Percentiles rank a stretch among this genome's conserved stretches.
Evolutionary conservation across 2,329 filamentous ascomycete genomes (phyloP).

Genomic region (Pseudogymnoascus sp.): DNA sequence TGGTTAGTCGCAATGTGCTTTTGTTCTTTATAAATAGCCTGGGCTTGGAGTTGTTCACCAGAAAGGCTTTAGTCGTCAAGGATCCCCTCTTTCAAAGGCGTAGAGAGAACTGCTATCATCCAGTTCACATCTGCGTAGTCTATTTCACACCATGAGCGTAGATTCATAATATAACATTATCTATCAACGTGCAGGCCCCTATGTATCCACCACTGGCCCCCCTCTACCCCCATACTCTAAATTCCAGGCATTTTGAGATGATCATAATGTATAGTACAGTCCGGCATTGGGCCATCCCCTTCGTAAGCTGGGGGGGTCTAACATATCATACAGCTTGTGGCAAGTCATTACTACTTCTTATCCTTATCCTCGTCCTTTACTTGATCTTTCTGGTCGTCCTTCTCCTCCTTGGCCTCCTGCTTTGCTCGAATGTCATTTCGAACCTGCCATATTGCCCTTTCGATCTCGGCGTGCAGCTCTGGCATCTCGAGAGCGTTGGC

Average conservation of each 20-base stretch:
- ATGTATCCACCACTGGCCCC: not conserved
- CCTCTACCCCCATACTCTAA: constrained; percentile 1
- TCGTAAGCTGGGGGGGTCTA: not conserved
- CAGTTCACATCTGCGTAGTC: not conserved
- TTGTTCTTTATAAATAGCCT: not conserved
- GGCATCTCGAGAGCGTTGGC: constrained; percentile 59
- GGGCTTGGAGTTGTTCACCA: not conserved
- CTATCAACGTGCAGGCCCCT: not conserved
- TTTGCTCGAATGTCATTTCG: constrained; percentile 33
- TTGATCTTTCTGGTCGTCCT: constrained; percentile 13
- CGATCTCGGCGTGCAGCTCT: constrained; percentile 63
- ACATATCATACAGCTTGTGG: not conserved
- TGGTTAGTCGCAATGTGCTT: not conserved
- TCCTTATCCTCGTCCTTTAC: constrained; percentile 15
- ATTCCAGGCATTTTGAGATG: not conserved
- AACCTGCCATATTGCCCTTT: constrained; percentile 70
- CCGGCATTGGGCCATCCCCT: not conserved
- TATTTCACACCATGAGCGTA: not conserved
- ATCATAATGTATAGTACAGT: constrained; percentile 9
- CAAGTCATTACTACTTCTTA: constrained; percentile 13
- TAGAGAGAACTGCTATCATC: not conserved
- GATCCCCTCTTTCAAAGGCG: not conserved
- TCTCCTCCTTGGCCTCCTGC: constrained; percentile 21
- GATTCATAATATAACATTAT: not conserved
- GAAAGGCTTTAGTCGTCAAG: not conserved